Evolutionary conservation across 768 basidiomycete species (phyloP).

Genomic region (Melanogaster broomeanus): DNA sequence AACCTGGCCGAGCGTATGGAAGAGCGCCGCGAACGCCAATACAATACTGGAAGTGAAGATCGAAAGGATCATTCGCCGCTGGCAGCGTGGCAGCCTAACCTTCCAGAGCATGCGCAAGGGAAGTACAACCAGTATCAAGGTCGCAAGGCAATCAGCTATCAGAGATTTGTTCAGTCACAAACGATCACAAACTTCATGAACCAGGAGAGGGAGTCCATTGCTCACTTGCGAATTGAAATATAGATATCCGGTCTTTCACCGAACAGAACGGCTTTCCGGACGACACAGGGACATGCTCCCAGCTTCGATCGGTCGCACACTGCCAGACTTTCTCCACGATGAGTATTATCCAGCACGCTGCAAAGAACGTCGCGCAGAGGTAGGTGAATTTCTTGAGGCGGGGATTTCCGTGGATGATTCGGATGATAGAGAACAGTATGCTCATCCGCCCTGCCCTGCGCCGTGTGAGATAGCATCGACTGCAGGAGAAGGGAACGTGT

Average conservation of each 20-base stretch:
- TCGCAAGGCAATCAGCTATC: conserved; percentile 17
- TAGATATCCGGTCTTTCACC: not conserved
- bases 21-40: conserved; percentile 15
- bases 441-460: conserved; percentile 19
- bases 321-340: conserved; percentile 5
- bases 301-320: conserved; percentile 8
- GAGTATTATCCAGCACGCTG: conserved; percentile 5
- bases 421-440: conserved; percentile 20
- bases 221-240: conserved; percentile 19
- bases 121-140: conserved; percentile 15
- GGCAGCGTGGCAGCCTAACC: conserved; percentile 17
- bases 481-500: not conserved
- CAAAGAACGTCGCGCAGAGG: conserved; percentile 7
- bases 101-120: conserved; percentile 23
- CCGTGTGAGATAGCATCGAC: not conserved
- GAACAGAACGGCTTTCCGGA: conserved; percentile 12
- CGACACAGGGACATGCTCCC: conserved; percentile 1
- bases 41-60: conserved; percentile 20
- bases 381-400: conserved; percentile 10
- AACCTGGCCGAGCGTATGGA: conserved; percentile 13
- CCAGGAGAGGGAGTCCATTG: not conserved
- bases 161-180: not conserved
- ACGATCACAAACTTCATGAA: not conserved
- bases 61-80: conserved; percentile 26
- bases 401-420: conserved; percentile 7